Evolutionary conservation across 345 rosid genomes (phyloP).

Genomic region (Acer campestre): DNA sequence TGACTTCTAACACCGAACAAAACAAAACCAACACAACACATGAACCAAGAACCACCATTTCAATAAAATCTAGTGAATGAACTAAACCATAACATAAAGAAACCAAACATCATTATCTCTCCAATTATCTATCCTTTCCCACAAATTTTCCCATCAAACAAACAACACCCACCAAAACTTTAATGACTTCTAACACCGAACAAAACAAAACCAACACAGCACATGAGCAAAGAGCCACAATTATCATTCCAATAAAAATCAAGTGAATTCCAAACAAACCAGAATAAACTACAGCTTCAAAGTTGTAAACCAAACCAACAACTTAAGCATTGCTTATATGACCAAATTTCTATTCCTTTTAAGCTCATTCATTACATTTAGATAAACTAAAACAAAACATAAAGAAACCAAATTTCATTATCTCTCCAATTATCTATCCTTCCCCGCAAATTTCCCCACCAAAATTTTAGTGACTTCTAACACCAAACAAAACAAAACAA

Average conservation of each 20-base stretch:
- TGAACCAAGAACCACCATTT: background rate
- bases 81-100: background rate
- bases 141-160: background rate
- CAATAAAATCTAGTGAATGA: background rate
- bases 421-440: background rate
- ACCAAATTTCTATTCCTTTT: too few relatives aligned
- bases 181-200: background rate
- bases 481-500: background rate
- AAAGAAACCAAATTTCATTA: background rate
- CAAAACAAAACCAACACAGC: slow-evolving; percentile 1
- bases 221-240: background rate
- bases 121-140: background rate
- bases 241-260: too few relatives aligned
- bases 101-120: background rate
- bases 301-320: too few relatives aligned
- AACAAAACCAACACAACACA: background rate
- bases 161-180: background rate
- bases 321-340: too few relatives aligned
- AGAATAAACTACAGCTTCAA: too few relatives aligned
- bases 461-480: background rate
- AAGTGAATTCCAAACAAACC: too few relatives aligned
- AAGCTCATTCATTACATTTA: background rate
- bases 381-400: too few relatives aligned
- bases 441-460: background rate
- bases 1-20: background rate